Conservation (phyloP, 441 rosid genomes). For the Eruca vesicaria region DNA sequence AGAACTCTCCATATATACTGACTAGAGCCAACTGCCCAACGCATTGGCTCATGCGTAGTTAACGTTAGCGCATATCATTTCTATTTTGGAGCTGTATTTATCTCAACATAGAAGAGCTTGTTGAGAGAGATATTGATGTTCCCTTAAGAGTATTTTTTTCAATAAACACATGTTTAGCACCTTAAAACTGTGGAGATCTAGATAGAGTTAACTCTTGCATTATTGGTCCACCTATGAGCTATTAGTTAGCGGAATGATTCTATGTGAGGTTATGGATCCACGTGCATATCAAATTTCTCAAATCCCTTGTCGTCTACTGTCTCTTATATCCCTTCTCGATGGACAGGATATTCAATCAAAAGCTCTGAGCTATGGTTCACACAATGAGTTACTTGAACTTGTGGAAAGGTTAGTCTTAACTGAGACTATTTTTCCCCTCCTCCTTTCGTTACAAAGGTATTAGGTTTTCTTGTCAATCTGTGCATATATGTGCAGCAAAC, state of each 20-base stretch:
- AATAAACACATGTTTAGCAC: constrained; percentile 1
- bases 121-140: not conserved
- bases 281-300: not conserved
- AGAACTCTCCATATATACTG: not conserved
- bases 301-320: not conserved
- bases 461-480: constrained; percentile 7
- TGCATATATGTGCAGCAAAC: constrained; percentile 24
- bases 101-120: not conserved
- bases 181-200: not conserved
- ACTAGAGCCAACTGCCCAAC: not conserved
- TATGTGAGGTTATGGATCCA: not conserved
- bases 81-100: not conserved
- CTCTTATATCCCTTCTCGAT: not conserved
- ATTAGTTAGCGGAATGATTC: not conserved
- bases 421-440: not conserved
- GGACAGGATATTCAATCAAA: constrained; percentile 28
- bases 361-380: constrained; percentile 22
- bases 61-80: not conserved
- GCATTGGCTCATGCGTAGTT: too few relatives aligned
- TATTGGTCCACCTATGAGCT: not conserved
- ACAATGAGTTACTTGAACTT: constrained; percentile 31
- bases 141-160: not conserved
- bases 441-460: constrained; percentile 18
- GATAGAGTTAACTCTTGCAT: constrained; percentile 6
- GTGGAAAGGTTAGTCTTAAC: constrained; percentile 30